Base-by-base conservation (phyloP, 2,329 filamentous ascomycete species). In the Sporothrix pallida region DNA sequence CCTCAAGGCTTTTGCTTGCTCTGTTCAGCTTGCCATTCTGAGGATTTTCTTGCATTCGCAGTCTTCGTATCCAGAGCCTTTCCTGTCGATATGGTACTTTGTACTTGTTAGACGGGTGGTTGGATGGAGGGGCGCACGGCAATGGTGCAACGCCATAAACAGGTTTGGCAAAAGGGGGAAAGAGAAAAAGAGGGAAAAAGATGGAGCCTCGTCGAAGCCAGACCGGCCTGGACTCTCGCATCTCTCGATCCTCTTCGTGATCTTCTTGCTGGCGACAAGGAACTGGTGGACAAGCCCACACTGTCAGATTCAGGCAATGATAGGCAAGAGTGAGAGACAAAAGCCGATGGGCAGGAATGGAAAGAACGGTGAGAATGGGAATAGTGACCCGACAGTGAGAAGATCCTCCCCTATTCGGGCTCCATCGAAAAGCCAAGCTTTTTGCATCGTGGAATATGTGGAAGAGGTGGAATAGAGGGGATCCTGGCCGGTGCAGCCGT, bases 351-450 rank as follows among this genome's bases (percentile, higher is more conserved):
- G 31, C 31, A 37, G 31, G 31, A 37, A 31, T 68, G 42, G 62
- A 13, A 68, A 20, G 63, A 67, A 50, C 31, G 46, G 37, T 3
- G 31, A 37, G 31, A 37, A 37, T 37, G 31, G 31, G 31, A 37
- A 37, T 37, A 37, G 31, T 37, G 31, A 37, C 31, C 31, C 31
- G n/a, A 17, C 15, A 52, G 2, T 8, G 13, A 52, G 31, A 37
- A 58, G 69, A 71, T 60, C 52, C 1, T 48, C 23, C 37, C 20
- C 54, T 17, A 9, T 23, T 42, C 20, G 17, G 37, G 13, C 1
- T 13, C 54, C 69, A 71, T 71, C 69, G 42, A 12, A 71, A 62
- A 20, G 69, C 70, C 70, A 63, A 62, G 56, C 70, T 63, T 71
- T 71, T 70, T 71, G 69, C 69, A 60, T 60, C 68, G 52, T 70